Percentiles rank a stretch among this genome's conserved stretches.
These are phyloP conservation scores for Crithidia expoeki DNA, from an alignment of 208 protist genomes.

Conservation along the genomic window DNA sequence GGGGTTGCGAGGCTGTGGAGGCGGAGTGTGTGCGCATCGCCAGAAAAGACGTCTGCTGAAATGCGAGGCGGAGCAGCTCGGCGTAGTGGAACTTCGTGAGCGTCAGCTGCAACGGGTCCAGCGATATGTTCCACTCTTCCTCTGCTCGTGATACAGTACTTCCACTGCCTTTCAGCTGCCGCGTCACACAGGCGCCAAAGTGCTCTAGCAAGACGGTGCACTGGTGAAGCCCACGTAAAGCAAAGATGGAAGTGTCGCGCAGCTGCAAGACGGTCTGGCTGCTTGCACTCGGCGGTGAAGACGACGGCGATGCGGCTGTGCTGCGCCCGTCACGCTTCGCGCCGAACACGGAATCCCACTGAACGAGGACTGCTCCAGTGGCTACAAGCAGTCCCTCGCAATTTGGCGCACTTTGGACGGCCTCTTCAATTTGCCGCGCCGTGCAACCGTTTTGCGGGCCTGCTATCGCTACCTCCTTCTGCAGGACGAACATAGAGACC, in stretches of 20 bases:
- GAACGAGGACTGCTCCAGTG: slow-evolving; percentile 9
- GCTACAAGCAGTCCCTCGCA: slow-evolving; percentile 11
- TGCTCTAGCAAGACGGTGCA: slow-evolving; percentile 21
- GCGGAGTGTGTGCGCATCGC: slow-evolving; percentile 8
- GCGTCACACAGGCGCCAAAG: slow-evolving; percentile 13
- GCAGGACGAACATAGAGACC: slow-evolving; percentile 21
- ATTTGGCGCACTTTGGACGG: slow-evolving; percentile 5
- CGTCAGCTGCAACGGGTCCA: slow-evolving; percentile 34
- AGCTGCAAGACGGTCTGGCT: slow-evolving; percentile 32
- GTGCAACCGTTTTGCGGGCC: background rate
- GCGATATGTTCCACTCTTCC: slow-evolving; percentile 29
- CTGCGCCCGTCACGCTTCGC: background rate
- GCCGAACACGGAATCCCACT: slow-evolving; percentile 22
- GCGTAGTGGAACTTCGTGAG: slow-evolving; percentile 33
- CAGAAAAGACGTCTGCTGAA: slow-evolving; percentile 32
- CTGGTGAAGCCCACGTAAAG: slow-evolving; percentile 9
- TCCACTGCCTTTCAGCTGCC: background rate
- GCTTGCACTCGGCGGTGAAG: background rate
- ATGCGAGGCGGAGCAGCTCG: slow-evolving; percentile 21
- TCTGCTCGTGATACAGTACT: too few relatives aligned
- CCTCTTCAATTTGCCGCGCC: slow-evolving; percentile 9
- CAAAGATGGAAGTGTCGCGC: slow-evolving; percentile 21
- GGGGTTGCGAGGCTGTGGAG: slow-evolving; percentile 13
- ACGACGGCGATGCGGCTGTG: too few relatives aligned
- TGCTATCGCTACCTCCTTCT: slow-evolving; percentile 5